Conservation (phyloP, 1,139 yeast species). For the Blastobotrys aristatus region DNA sequence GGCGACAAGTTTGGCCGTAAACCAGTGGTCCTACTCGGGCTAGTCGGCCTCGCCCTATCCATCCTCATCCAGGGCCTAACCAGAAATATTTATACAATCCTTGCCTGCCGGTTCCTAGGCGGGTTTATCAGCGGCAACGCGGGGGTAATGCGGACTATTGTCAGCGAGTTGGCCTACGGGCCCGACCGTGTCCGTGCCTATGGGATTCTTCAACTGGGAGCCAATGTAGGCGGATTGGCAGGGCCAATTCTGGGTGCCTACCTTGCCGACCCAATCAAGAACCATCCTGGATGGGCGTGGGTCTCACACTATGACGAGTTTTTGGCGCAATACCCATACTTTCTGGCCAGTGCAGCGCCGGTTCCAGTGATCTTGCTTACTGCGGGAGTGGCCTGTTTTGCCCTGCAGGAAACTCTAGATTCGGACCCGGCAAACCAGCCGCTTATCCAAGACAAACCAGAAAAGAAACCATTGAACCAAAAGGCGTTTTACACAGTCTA, state of each 20-base stretch:
- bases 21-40: neutral
- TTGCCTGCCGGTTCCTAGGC: neutral
- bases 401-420: neutral
- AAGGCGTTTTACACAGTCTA: neutral
- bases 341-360: neutral
- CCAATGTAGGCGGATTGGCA: neutral
- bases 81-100: neutral
- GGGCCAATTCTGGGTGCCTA: neutral
- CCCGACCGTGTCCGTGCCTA: neutral
- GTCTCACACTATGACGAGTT: neutral
- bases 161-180: neutral
- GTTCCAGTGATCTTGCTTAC: neutral
- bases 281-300: neutral
- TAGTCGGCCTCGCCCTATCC: neutral
- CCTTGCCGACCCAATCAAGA: neutral
- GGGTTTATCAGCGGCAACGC: neutral
- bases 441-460: neutral
- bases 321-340: neutral
- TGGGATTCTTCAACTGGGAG: neutral
- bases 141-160: neutral
- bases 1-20: neutral
- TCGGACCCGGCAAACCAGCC: neutral
- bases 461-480: neutral
- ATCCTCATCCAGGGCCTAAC: neutral
- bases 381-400: neutral